Percentiles rank a stretch among this genome's conserved stretches.
phyloP scores from a whole-genome alignment of 176 grass and related monocot species.

The Juncus effusus region DNA sequence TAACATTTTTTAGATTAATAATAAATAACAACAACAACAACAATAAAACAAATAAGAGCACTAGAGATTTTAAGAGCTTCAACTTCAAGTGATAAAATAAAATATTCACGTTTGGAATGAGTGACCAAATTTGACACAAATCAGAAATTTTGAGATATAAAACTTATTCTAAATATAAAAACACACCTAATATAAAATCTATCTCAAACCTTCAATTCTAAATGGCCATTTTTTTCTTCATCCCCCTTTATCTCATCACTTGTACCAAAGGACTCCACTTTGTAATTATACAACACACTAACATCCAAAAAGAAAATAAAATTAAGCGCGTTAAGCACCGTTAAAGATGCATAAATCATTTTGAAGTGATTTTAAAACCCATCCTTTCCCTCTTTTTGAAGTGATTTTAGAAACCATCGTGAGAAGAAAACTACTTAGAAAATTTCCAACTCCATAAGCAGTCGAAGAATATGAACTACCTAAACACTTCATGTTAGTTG shows the following conservation, averaged over 20 bases:
- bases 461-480: constrained; percentile 55
- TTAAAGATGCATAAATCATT: constrained; percentile 68
- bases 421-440: constrained; percentile 67
- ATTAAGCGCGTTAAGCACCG: constrained; percentile 39
- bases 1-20: no score
- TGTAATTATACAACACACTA: constrained; percentile 42
- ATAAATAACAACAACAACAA: no score
- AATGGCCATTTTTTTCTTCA: not conserved
- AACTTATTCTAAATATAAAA: no score
- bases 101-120: no score
- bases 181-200: no score
- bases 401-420: constrained; percentile 40
- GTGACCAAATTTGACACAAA: no score
- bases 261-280: constrained; percentile 26
- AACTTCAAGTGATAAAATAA: no score
- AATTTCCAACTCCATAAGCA: constrained; percentile 58
- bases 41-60: no score
- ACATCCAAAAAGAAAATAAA: constrained; percentile 42
- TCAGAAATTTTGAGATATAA: no score
- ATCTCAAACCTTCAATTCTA: no score
- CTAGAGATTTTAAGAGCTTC: no score
- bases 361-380: constrained; percentile 76
- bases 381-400: constrained; percentile 24
- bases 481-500: constrained; percentile 86
- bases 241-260: constrained; percentile 5